Percentiles rank a stretch among this genome's conserved stretches.
Conservation (phyloP, 495 filamentous ascomycete genomes). For the Lichenothelia convexa region DNA sequence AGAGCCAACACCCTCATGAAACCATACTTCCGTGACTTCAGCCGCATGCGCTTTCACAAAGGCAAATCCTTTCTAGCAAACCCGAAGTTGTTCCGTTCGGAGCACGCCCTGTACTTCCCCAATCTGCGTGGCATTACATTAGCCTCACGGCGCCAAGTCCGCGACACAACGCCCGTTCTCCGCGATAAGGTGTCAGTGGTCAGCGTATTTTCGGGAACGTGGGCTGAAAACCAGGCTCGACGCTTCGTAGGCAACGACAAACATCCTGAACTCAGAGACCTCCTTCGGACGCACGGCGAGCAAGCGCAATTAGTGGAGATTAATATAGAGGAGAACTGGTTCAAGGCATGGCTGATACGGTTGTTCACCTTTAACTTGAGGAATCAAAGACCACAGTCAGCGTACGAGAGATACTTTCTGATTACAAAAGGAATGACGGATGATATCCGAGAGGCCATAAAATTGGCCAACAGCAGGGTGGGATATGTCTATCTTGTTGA, state of each 20-base stretch:
- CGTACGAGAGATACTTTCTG: constrained; percentile 64
- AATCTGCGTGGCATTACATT: constrained; percentile 73
- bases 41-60: constrained; percentile 56
- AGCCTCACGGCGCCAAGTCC: constrained; percentile 22
- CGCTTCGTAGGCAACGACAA: constrained; percentile 44
- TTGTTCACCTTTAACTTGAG: constrained; percentile 48
- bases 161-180: constrained; percentile 56
- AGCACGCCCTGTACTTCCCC: constrained; percentile 75
- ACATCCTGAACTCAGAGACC: constrained; percentile 45
- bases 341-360: constrained; percentile 59
- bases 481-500: constrained; percentile 93
- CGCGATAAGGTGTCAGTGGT: constrained; percentile 58
- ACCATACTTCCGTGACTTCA: constrained; percentile 89
- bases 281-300: constrained; percentile 27
- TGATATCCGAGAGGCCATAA: constrained; percentile 56
- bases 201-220: constrained; percentile 57
- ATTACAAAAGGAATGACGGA: constrained; percentile 60
- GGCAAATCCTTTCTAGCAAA: constrained; percentile 83
- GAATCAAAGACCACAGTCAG: constrained; percentile 31
- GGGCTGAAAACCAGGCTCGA: constrained; percentile 66
- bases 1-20: constrained; percentile 42
- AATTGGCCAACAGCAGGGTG: constrained; percentile 69
- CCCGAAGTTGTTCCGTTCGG: constrained; percentile 51
- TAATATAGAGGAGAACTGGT: constrained; percentile 63
- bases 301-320: constrained; percentile 59